These are phyloP conservation scores for Aspergillus sclerotialis DNA, from an alignment of 2,329 filamentous ascomycete genomes.

Conservation along the genomic window DNA sequence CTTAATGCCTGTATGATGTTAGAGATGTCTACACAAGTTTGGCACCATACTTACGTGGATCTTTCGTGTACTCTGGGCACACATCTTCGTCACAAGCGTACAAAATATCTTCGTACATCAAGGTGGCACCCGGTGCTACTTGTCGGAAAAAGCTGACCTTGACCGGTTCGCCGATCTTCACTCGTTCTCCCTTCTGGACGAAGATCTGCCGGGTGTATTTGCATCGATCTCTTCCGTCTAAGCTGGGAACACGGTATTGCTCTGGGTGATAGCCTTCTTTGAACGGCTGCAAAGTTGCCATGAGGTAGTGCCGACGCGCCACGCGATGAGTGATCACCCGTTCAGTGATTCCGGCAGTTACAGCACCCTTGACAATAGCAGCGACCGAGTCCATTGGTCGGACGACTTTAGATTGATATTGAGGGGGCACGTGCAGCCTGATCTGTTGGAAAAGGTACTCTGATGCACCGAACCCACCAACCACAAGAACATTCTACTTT, in stretches of 20 bases:
- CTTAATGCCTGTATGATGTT: constrained; percentile 69
- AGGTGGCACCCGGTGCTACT: constrained; percentile 88
- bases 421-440: constrained; percentile 93
- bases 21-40: constrained; percentile 6
- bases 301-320: constrained; percentile 94
- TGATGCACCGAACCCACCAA: constrained; percentile 95
- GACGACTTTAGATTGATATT: constrained; percentile 97
- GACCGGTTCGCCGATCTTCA: constrained; percentile 98
- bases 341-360: constrained; percentile 96
- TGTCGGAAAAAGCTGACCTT: constrained; percentile 99
- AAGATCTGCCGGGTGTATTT: constrained; percentile 99
- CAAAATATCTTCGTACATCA: constrained; percentile 98
- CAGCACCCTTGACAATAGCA: constrained; percentile 96
- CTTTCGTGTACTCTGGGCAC: constrained; percentile 97
- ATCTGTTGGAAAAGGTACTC: constrained; percentile 99
- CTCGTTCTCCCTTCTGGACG: constrained; percentile 94
- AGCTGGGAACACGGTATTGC: constrained; percentile 90
- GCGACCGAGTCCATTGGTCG: constrained; percentile 98
- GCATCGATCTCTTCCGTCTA: constrained; percentile 96
- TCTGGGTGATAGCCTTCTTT: constrained; percentile 98
- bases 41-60: constrained; percentile 74
- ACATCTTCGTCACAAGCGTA: constrained; percentile 98
- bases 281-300: constrained; percentile 97
- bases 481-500: constrained; percentile 76
- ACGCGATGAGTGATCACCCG: constrained; percentile 95